These are phyloP conservation scores for Acrocalymma vagum DNA, from an alignment of 2,329 filamentous ascomycete genomes.

Conservation along the genomic window DNA sequence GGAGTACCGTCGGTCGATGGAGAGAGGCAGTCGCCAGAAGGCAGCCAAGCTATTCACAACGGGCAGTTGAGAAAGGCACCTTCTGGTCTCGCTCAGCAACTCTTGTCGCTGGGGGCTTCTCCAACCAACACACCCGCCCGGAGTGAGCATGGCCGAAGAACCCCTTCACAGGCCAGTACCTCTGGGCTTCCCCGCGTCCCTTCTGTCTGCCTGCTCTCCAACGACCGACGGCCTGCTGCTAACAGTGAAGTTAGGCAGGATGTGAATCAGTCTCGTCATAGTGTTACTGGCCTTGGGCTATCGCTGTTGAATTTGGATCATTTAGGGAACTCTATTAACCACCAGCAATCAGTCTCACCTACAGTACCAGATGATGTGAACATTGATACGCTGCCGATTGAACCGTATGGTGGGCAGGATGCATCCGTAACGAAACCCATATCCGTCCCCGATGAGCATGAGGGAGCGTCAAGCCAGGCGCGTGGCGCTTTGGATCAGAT, in stretches of 20 bases:
- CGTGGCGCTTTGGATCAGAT: constrained; percentile 33
- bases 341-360: constrained; percentile 38
- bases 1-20: constrained; percentile 14
- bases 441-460: constrained; percentile 25
- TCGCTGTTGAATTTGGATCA: constrained; percentile 39
- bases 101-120: constrained; percentile 21
- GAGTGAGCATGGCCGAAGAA: constrained; percentile 28
- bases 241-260: constrained; percentile 29
- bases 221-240: constrained; percentile 38
- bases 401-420: constrained; percentile 25
- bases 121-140: constrained; percentile 27
- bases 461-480: constrained; percentile 19
- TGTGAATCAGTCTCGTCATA: constrained; percentile 28
- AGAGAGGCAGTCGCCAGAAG: constrained; percentile 5
- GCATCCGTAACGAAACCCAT: constrained; percentile 25
- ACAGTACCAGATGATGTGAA: constrained; percentile 39
- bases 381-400: constrained; percentile 16
- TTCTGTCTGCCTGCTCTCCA: constrained; percentile 47
- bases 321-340: constrained; percentile 25
- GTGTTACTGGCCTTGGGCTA: constrained; percentile 40
- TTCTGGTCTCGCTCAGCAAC: constrained; percentile 20
- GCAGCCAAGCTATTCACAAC: constrained; percentile 11
- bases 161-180: constrained; percentile 39
- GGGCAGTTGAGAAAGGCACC: constrained; percentile 18
- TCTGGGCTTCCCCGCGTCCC: constrained; percentile 46